Percentiles rank a stretch among this genome's conserved stretches.
phyloP scores from a whole-genome alignment of 2,329 filamentous ascomycete species.

The Neofusicoccum umdonicola region DNA sequence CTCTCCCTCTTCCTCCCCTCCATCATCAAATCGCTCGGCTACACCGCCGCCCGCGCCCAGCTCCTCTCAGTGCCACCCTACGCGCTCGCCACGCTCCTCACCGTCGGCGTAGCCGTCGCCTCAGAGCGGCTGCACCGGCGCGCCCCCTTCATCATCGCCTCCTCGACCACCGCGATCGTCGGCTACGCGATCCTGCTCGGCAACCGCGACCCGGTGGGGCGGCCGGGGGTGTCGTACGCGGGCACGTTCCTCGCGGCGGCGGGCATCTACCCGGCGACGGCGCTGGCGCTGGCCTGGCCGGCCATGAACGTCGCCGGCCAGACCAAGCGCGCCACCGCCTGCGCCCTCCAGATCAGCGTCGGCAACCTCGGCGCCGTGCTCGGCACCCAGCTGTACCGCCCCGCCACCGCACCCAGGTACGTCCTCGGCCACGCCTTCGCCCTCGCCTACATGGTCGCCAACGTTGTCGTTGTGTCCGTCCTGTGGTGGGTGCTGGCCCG shows the following conservation, averaged over 20 bases:
- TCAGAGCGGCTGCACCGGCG: conserved; percentile 34
- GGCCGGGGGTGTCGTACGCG: conserved; percentile 37
- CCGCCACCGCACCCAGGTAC: conserved; percentile 34
- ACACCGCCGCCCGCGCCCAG: conserved; percentile 42
- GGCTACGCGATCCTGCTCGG: conserved; percentile 41
- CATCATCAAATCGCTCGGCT: conserved; percentile 45
- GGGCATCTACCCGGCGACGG: conserved; percentile 40
- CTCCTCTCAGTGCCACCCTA: conserved; percentile 49
- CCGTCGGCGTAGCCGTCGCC: conserved; percentile 33
- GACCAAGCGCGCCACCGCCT: conserved; percentile 52
- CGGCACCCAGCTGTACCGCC: conserved; percentile 38
- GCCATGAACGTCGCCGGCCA: conserved; percentile 54
- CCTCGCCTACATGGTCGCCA: conserved; percentile 33
- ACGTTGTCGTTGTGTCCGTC: conserved; percentile 30
- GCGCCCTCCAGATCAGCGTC: conserved; percentile 50
- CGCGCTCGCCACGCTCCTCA: conserved; percentile 37
- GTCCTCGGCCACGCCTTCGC: conserved; percentile 31
- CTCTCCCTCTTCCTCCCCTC: conserved; percentile 49
- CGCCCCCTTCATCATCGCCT: conserved; percentile 35
- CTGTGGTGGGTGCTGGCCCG: conserved; percentile 32
- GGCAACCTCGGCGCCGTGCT: conserved; percentile 47
- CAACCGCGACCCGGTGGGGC: conserved; percentile 28
- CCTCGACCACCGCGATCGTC: conserved; percentile 31
- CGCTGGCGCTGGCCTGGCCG: conserved; percentile 48
- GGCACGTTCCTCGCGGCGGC: conserved; percentile 39